phyloP scores from a whole-genome alignment of 164 flowering plant species.

The Brasenia schreberi region DNA sequence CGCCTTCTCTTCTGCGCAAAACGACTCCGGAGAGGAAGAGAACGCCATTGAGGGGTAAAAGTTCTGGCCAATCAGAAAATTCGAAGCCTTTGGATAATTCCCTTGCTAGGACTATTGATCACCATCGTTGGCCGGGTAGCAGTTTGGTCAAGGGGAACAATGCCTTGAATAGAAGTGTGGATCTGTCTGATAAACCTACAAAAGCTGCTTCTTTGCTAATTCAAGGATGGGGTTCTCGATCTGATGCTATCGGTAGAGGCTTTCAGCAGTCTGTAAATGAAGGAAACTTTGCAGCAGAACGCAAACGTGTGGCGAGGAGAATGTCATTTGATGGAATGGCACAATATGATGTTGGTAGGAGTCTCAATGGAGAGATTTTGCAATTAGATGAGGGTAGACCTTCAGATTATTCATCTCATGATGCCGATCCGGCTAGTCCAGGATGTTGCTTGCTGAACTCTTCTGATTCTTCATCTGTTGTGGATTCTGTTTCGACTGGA shows the following conservation, averaged over 20 bases:
- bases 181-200: slow-evolving; percentile 32
- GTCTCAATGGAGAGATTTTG: not conserved
- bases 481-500: not conserved
- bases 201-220: slow-evolving; percentile 19
- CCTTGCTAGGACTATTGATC: slow-evolving; percentile 43
- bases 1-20: slow-evolving; percentile 28
- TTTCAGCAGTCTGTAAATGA: slow-evolving; percentile 39
- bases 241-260: slow-evolving; percentile 27
- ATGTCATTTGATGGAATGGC: slow-evolving; percentile 18
- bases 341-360: slow-evolving; percentile 9
- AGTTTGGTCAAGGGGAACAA: slow-evolving; percentile 40
- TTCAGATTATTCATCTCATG: not conserved
- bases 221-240: slow-evolving; percentile 31
- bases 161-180: slow-evolving; percentile 34
- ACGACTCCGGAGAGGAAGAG: slow-evolving; percentile 73
- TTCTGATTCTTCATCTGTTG: not conserved
- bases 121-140: slow-evolving; percentile 78
- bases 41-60: slow-evolving; percentile 77
- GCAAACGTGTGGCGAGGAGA: slow-evolving; percentile 10
- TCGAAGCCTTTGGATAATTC: slow-evolving; percentile 60
- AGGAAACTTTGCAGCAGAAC: not conserved
- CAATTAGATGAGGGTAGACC: slow-evolving; percentile 22
- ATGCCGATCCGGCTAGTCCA: not conserved
- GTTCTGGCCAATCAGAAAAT: slow-evolving; percentile 70
- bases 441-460: not conserved